Evolutionary conservation across 805 yeast genomes (phyloP), one percentile per base, ranked within the genome.

Genomic region (Spathaspora girioi): DNA sequence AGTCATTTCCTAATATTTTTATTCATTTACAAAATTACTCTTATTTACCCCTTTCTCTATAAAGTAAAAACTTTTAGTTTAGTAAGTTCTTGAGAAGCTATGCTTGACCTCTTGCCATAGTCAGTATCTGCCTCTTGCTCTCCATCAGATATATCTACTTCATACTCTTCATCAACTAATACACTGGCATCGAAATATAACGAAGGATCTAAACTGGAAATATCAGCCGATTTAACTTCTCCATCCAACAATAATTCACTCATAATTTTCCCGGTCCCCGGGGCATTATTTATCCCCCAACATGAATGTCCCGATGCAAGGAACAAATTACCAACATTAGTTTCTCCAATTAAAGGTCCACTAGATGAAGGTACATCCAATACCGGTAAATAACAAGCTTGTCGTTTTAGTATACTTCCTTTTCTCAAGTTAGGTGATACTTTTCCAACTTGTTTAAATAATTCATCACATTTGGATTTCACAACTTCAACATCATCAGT

Each of bases 221-320:
- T 81, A 64, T 87, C 89, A 23, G 97, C 94, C 53, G 89, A 81
- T 38, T 69, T 76, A 8, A 87, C 86, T 56, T 81, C 82, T 11
- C 97, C 98, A 47, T 93, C 97, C 44, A 93, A 67, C 45, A 93
- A 67, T 50, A 93, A 62, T 69, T 93, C 98, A 56, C 96, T 84
- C 84, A 93, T 79, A 38, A 94, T 78, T 63, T 89, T 83, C n/a
- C 99, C 99, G 0, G 97, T 92, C 3, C 88, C 97, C 0, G 97
- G 97, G 0, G 97, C 97, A 68, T 94, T 93, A 71, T 93, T 94
- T 56, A 93, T 94, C 19, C 99, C 99, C 99, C 99, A 93, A 70
- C 98, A 94, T 14, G 97, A 87, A 68, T 93, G 99, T 0, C 98
- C 99, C 14, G 93, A 82, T 2, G 97, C 97, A 50, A 93, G 67